Evolutionary conservation across 495 filamentous ascomycete genomes (phyloP), one percentile per base, ranked within the genome.

Genomic region (Aspergillus hancockii): DNA sequence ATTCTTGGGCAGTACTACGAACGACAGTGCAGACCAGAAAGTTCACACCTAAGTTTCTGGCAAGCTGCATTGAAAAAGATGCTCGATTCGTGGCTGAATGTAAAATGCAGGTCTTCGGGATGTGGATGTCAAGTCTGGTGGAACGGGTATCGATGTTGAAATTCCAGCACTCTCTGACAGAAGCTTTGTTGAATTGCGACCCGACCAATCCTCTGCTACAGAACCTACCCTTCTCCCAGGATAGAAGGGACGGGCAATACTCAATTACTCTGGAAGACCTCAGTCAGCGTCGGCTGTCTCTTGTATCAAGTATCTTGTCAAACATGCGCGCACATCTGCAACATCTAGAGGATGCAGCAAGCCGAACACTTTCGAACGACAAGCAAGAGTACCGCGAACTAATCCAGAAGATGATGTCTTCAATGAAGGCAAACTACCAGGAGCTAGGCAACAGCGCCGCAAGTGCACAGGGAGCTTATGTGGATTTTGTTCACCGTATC

Each of bases 381-480:
- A 82, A 77, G 55, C 71, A 78, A 46, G 79, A 82, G 28, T 90
- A 88, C 61, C 76, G 72, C 8, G 75, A 81, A 38, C 63, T 87
- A 14, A 72, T 90, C 14, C 73, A 78, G 54, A 65, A 63, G 23
- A 61, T 90, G 61, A 90, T 90, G 87, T 72, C 68, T 12, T 75
- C 84, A 1, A 90, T 90, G 88, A 89, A 87, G 63, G 70, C 71
- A 21, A 88, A 89, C 58, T 90, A 89, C 57, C 78, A 83, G 56
- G 85, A 89, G 62, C 71, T 85, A 23, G 77, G 78, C 7, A 76
- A 73, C 46, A 72, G 69, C 19, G 58, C 70, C 22, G 57, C 70
- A 25, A 59, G 66, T 25, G 71, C 68, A 10, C 74, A 77, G 49
- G 81, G 84, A n/a, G 75, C 78, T 8, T 91, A 90, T 69, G 83